Base-by-base conservation (phyloP, 108 stramenopile species). In the Conticribra guillardii region DNA sequence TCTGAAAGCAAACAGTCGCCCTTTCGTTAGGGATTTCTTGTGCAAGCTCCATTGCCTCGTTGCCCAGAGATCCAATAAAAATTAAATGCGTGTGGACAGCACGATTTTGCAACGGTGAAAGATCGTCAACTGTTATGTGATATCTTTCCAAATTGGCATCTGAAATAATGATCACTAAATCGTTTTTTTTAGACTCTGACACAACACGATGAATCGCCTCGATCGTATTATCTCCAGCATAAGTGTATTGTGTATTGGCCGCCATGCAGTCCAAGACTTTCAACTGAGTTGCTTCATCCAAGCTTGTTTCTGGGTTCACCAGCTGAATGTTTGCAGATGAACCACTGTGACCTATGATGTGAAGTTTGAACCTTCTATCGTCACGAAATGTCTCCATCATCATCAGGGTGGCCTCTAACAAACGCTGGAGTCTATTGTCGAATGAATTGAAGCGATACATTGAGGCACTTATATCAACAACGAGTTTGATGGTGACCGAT, bases 361-460 rank as follows among this genome's bases (percentile, higher is more conserved):
- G 64, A 33, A 83, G 82, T 47, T 87, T 70, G 58, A 89, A 93
- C 15, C 88, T 46, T 26, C 76, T 67, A 50, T 90, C 89, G 16
- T 80, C 84, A 1, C 72, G 71, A 21, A 96, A 78, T 15, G 69
- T 63, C 70, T 96, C 93, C 97, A 97, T 97, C 58, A 97, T 73
- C 83, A 97, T 79, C 46, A 86, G 44, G 1, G 89, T 76, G 17
- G 92, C 91, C 64, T 97, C 97, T 47, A 96, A 64, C 21, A 75
- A 74, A 34, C 92, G 84, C 32, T 86, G 67, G 5, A 96, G 75
- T 37, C 97, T 85, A 31, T 83, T 68, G 67, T 97, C 97, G 63
- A 87, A 83, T 31, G 86, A 75, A 74, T 97, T 95, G 64, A 97
- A 97, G 21, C 96, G 71, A 72, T 96, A 97, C 97, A 97, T 97